Percentiles rank a stretch among this genome's conserved stretches.
Conservation (phyloP, 164 flowering plant genomes). For the Nymphaea thermarum region DNA sequence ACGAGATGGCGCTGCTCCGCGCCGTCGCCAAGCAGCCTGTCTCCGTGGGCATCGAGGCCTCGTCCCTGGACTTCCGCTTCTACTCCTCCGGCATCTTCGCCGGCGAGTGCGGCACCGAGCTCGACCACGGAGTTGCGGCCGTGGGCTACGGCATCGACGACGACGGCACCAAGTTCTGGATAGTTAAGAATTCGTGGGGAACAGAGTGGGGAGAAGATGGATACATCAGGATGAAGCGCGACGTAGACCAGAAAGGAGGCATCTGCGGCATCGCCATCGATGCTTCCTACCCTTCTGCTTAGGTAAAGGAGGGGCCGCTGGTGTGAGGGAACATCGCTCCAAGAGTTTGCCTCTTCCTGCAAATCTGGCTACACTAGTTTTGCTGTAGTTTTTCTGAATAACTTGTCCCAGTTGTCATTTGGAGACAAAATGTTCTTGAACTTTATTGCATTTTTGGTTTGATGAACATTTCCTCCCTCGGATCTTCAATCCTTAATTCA, state of each 20-base stretch:
- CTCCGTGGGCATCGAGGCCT: slow-evolving; percentile 21
- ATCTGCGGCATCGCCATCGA: slow-evolving; percentile 21
- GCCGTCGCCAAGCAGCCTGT: slow-evolving; percentile 17
- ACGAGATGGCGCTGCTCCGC: slow-evolving; percentile 8
- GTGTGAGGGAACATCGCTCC: too few species aligned
- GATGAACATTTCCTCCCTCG: too few species aligned
- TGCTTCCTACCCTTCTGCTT: slow-evolving; percentile 16
- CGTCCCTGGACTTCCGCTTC: slow-evolving; percentile 12
- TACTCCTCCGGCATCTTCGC: slow-evolving; percentile 21
- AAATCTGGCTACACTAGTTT: too few species aligned
- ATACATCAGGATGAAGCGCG: slow-evolving; percentile 16
- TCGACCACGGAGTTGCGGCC: slow-evolving; percentile 19
- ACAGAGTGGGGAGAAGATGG: slow-evolving; percentile 17
- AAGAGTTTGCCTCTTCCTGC: too few species aligned
- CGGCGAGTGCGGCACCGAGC: slow-evolving; percentile 19
- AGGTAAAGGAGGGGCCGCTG: background rate
- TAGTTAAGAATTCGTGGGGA: slow-evolving; percentile 26
- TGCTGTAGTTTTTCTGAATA: too few species aligned
- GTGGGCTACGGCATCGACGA: slow-evolving; percentile 15
- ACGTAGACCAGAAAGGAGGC: slow-evolving; percentile 12
- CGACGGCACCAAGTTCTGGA: slow-evolving; percentile 20
- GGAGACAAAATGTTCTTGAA: background rate
- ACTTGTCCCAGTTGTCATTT: too few species aligned
- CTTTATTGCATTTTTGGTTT: background rate
- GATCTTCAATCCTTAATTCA: too few species aligned